Conservation (phyloP, 805 yeast genomes). For the Kluyveromyces starmeri region DNA sequence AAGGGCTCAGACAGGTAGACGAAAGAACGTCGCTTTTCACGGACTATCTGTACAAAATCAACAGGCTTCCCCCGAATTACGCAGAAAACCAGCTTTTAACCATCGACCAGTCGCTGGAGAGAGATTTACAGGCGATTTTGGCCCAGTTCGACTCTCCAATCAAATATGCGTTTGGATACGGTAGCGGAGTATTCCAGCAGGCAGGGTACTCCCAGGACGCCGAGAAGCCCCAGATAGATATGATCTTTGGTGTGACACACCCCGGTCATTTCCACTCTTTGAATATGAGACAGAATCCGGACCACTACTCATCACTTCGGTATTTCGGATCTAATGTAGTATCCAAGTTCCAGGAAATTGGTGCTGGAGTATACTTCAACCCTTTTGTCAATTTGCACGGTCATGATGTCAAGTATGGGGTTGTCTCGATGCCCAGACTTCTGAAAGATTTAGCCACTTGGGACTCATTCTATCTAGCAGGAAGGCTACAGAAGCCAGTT, state of each 20-base stretch:
- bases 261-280: constrained; percentile 68
- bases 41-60: constrained; percentile 24
- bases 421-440: constrained; percentile 54
- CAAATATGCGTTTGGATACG: constrained; percentile 82
- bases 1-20: constrained; percentile 20
- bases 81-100: constrained; percentile 50
- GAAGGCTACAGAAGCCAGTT: constrained; percentile 91
- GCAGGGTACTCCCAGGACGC: constrained; percentile 35
- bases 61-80: constrained; percentile 46
- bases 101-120: constrained; percentile 36
- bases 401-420: constrained; percentile 72
- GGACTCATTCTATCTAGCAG: constrained; percentile 82
- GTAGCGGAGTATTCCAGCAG: constrained; percentile 87
- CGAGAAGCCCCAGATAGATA: constrained; percentile 66
- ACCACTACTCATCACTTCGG: constrained; percentile 68
- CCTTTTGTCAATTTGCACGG: constrained; percentile 69
- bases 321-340: constrained; percentile 52
- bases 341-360: constrained; percentile 52
- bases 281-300: constrained; percentile 57
- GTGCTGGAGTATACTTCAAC: constrained; percentile 91
- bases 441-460: constrained; percentile 70
- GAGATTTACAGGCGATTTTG: constrained; percentile 40
- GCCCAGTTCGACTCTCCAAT: constrained; percentile 63
- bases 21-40: constrained; percentile 20
- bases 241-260: constrained; percentile 73